Base-by-base conservation (phyloP, 495 filamentous ascomycete genomes). In the Tuber calosporum region DNA sequence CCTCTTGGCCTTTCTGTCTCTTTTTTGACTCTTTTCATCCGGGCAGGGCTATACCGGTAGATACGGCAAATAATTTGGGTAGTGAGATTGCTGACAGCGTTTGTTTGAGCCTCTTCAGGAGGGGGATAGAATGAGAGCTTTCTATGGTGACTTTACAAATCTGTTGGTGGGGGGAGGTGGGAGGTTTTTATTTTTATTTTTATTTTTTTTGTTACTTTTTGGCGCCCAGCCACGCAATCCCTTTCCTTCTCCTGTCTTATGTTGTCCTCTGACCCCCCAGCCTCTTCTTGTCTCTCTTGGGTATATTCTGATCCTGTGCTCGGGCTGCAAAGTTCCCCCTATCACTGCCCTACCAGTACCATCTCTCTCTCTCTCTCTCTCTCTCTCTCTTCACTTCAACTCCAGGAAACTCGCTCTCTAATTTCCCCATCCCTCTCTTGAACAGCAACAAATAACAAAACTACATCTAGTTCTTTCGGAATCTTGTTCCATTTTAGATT, bases 391-490 rank as follows among this genome's bases (percentile, higher is more conserved):
- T n/a, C 45, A 1, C 20, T 13, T 30, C 26, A 62, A 62, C 53
- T 26, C 6, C 15, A 26, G 53, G 53, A 62, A 62, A 17, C 53
- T 62, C 53, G 53, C 53, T 62, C 53, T 62, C n/a, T 62, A 62
- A 62, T 11, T 62, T 30, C 26, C 53, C 53, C n/a, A 62, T 62
- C 53, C 53, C n/a, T 62, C 53, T 62, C n/a, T 62, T 62, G 53
- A 30, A 62, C n/a, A 26, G 11, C 53, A 30, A 30, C 53, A 7
- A 13, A 4, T 30, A 30, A 30, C 53, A 17, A 62, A 30, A 17
- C 26, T 62, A 1, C 53, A 62, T 62, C 53, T 17, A 30, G 11
- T 62, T 62, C 26, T 30, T 40, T 9, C 39, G 11, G 39, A 40
- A 40, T 40, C 11, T 40, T 40, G 39, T 40, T 40, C 39, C 11